phyloP scores from a whole-genome alignment of 805 yeast genomes.

The Cephaloascus albidus region DNA sequence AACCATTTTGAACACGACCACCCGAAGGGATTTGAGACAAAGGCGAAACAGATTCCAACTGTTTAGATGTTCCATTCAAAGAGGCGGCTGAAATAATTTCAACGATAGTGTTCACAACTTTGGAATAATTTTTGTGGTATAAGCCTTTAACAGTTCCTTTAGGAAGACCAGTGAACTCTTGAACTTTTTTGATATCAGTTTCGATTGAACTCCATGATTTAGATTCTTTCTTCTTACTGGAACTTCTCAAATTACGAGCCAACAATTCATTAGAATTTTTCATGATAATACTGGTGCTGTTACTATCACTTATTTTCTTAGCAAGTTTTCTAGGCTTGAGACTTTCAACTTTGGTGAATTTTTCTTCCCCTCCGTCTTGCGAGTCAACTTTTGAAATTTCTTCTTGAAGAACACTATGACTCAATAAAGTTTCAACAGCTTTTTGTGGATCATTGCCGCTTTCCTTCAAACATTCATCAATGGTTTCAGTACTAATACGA shows the following conservation, averaged over 20 bases:
- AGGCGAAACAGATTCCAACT: neutral
- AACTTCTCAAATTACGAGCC: neutral
- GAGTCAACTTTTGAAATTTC: slow-evolving; percentile 2
- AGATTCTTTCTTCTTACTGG: slow-evolving; percentile 4
- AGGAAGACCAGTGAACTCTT: slow-evolving; percentile 8
- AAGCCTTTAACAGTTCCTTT: slow-evolving; percentile 10
- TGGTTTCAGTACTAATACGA: slow-evolving; percentile 14
- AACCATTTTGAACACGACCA: neutral
- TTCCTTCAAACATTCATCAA: slow-evolving; percentile 18
- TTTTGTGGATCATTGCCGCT: slow-evolving; percentile 19
- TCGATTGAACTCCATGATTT: slow-evolving; percentile 6
- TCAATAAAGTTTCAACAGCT: slow-evolving; percentile 17
- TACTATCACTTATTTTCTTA: no score
- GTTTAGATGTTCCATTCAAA: neutral
- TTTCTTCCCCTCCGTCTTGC: slow-evolving; percentile 1
- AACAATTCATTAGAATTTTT: neutral
- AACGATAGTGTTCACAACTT: slow-evolving; percentile 21
- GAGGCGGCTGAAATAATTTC: slow-evolving; percentile 16
- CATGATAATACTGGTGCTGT: neutral
- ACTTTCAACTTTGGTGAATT: neutral
- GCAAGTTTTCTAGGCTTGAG: no score
- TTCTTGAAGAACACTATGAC: slow-evolving; percentile 8
- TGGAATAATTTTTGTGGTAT: slow-evolving; percentile 16
- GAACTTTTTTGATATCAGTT: slow-evolving; percentile 10
- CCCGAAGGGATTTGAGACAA: neutral